A percentile compares a stretch with the other conserved stretches of the same genome.
phyloP scores from a whole-genome alignment of 768 basidiomycete species.

The Tubosaeta brunneosetosa region DNA sequence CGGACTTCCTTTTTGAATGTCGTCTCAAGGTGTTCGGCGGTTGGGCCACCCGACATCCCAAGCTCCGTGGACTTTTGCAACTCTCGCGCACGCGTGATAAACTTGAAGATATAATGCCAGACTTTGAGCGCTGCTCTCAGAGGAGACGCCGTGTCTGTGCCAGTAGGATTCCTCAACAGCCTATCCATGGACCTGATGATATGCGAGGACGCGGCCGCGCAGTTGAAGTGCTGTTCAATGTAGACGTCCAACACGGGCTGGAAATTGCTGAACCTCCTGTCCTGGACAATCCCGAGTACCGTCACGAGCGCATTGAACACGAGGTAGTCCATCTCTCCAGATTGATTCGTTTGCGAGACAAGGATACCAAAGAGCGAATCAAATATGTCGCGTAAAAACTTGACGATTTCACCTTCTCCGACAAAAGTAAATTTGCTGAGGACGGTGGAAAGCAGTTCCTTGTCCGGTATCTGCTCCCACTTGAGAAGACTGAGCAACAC shows the following conservation, averaged over 20 bases:
- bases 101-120: constrained; percentile 95
- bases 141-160: constrained; percentile 66
- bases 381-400: constrained; percentile 86
- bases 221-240: constrained; percentile 84
- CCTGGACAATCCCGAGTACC: constrained; percentile 88
- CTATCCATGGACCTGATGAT: constrained; percentile 86
- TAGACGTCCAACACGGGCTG: constrained; percentile 91
- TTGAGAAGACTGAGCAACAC: constrained; percentile 74
- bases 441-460: constrained; percentile 62
- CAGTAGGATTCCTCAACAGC: constrained; percentile 68
- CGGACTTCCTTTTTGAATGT: constrained; percentile 82
- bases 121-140: constrained; percentile 91
- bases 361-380: constrained; percentile 91
- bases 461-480: constrained; percentile 70
- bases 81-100: constrained; percentile 86
- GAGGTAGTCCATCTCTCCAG: constrained; percentile 75
- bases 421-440: constrained; percentile 87
- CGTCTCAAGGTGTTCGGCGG: constrained; percentile 79
- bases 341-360: constrained; percentile 64
- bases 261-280: constrained; percentile 93
- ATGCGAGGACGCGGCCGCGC: constrained; percentile 73
- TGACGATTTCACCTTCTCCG: constrained; percentile 91
- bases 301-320: constrained; percentile 91
- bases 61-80: constrained; percentile 79
- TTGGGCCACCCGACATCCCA: constrained; percentile 74